A percentile compares a stretch with the other conserved stretches of the same genome.
phyloP scores from a whole-genome alignment of 202 grass and related monocot species.

The Zizania palustris region DNA sequence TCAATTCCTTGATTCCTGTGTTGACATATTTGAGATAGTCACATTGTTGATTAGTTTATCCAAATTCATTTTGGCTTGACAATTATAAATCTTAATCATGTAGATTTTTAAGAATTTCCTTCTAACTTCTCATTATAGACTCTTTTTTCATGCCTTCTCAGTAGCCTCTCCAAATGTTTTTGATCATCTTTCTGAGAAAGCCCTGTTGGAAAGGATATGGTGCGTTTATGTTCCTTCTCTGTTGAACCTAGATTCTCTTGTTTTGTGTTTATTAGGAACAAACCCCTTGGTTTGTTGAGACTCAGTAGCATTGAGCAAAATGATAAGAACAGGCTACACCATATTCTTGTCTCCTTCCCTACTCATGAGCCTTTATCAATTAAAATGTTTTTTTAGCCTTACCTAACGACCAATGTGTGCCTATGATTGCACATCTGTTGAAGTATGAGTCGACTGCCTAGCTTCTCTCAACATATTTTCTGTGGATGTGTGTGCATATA shows the following conservation, averaged over 20 bases:
- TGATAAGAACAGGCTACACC: not conserved
- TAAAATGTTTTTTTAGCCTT: not conserved
- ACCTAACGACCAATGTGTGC: not conserved
- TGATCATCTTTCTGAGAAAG: constrained; percentile 7
- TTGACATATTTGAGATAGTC: not conserved
- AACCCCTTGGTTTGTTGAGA: not conserved
- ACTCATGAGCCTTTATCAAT: not conserved
- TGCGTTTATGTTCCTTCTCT: not conserved
- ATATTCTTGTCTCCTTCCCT: no score
- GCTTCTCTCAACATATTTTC: not conserved
- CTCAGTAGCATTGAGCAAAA: not conserved
- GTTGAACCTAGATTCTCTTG: not conserved
- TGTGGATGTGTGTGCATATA: not conserved
- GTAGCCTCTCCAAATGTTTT: constrained; percentile 21
- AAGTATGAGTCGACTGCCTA: not conserved
- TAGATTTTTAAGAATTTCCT: not conserved
- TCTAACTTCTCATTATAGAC: not conserved
- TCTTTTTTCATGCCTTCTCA: not conserved
- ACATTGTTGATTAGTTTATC: not conserved
- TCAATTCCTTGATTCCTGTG: constrained; percentile 15
- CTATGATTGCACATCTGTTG: not conserved
- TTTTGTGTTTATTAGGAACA: not conserved
- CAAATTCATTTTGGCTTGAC: not conserved
- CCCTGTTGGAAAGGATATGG: not conserved
- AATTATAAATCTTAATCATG: not conserved